A percentile compares a stretch with the other conserved stretches of the same genome.
Conservation (phyloP, 768 basidiomycete genomes). For the Podaxis sp. region DNA sequence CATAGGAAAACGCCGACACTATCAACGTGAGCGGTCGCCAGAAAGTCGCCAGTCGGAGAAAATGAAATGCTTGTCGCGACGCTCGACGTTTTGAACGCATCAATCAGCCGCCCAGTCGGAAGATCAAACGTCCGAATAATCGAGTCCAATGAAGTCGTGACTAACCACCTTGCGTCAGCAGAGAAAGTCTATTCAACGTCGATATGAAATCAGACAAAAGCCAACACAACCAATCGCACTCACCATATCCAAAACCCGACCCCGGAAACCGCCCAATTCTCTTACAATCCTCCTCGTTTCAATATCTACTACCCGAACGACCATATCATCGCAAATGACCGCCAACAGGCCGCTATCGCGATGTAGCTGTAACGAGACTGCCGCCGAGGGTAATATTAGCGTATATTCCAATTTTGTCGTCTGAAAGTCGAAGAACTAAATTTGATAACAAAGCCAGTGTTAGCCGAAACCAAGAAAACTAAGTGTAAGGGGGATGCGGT, state of each 20-base stretch:
- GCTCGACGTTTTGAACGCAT: slow-evolving; percentile 85
- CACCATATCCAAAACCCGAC: slow-evolving; percentile 88
- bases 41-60: slow-evolving; percentile 93
- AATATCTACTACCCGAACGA: slow-evolving; percentile 85
- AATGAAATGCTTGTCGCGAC: slow-evolving; percentile 90
- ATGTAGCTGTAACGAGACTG: slow-evolving; percentile 74
- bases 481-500: neutral
- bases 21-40: slow-evolving; percentile 93
- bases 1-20: slow-evolving; percentile 95
- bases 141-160: slow-evolving; percentile 86
- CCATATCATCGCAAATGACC: slow-evolving; percentile 81
- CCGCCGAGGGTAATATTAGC: slow-evolving; percentile 64
- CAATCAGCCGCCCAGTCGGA: slow-evolving; percentile 89
- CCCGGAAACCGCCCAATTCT: slow-evolving; percentile 82
- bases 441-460: neutral
- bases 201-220: slow-evolving; percentile 11
- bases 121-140: slow-evolving; percentile 94
- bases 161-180: slow-evolving; percentile 91
- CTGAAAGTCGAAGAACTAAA: slow-evolving; percentile 96
- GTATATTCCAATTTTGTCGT: slow-evolving; percentile 72
- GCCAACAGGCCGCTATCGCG: slow-evolving; percentile 85
- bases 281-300: slow-evolving; percentile 88
- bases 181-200: slow-evolving; percentile 74
- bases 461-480: slow-evolving; percentile 6
- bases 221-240: slow-evolving; percentile 24